Percentiles rank a stretch among this genome's conserved stretches.
These are phyloP conservation scores for Ophiocordyceps camponoti-floridani DNA, from an alignment of 2,329 filamentous ascomycete species.

Conservation along the genomic window DNA sequence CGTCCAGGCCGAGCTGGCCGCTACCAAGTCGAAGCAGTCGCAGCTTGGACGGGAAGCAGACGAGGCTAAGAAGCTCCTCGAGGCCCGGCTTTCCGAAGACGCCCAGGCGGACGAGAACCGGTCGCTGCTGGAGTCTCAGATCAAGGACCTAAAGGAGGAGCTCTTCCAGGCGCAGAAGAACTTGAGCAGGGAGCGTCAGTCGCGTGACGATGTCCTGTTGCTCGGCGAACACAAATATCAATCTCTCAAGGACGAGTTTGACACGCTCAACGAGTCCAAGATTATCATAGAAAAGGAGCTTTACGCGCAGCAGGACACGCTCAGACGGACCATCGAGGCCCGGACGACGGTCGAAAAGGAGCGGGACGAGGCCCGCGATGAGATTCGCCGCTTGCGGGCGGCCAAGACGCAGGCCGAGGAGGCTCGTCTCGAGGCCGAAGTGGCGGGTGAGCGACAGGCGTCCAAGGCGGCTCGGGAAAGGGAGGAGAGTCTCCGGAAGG, in stretches of 20 bases:
- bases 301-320: constrained; percentile 83
- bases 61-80: constrained; percentile 71
- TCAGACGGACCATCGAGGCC: constrained; percentile 71
- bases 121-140: constrained; percentile 70
- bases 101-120: constrained; percentile 67
- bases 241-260: constrained; percentile 67
- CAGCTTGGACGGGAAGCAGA: constrained; percentile 78
- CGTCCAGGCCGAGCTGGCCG: constrained; percentile 73
- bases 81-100: constrained; percentile 80
- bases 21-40: constrained; percentile 65
- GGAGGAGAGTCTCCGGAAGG: constrained; percentile 57
- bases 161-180: constrained; percentile 76
- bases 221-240: constrained; percentile 79
- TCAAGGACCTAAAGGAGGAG: constrained; percentile 71
- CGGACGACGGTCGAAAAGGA: constrained; percentile 66
- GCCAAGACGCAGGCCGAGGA: constrained; percentile 77
- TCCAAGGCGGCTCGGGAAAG: constrained; percentile 63
- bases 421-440: constrained; percentile 66
- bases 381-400: constrained; percentile 65
- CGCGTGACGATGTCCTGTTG: constrained; percentile 80
- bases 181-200: constrained; percentile 79
- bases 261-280: constrained; percentile 79
- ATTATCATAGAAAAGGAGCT: constrained; percentile 97
- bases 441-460: constrained; percentile 63
- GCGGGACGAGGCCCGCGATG: constrained; percentile 73